Conservation (phyloP, 345 rosid genomes). For the Lumnitzera littorea region DNA sequence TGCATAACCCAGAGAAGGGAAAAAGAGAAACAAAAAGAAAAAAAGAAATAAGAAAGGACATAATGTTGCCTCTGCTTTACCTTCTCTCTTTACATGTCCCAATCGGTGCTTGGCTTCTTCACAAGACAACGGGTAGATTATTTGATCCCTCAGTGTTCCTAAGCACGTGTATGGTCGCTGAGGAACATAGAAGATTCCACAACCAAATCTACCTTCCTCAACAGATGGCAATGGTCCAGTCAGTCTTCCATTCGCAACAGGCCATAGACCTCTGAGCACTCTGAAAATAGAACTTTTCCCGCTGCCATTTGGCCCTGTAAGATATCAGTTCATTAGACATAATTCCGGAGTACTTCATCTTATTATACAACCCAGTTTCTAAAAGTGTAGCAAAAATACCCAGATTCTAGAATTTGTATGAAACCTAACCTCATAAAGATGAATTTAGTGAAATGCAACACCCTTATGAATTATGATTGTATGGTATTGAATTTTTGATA, state of each 20-base stretch:
- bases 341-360: neutral
- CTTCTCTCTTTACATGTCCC: constrained; percentile 38
- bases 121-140: constrained; percentile 86
- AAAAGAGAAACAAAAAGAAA: constrained; percentile 6
- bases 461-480: too few species aligned
- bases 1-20: too few species aligned
- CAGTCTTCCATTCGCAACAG: constrained; percentile 75
- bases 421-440: too few species aligned
- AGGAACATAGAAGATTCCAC: constrained; percentile 85
- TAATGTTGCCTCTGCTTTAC: constrained; percentile 29
- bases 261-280: constrained; percentile 94
- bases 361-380: constrained; percentile 1
- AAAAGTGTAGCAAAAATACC: too few species aligned
- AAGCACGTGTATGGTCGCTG: constrained; percentile 93
- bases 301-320: constrained; percentile 92
- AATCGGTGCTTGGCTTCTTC: constrained; percentile 68
- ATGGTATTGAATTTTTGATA: too few species aligned
- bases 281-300: constrained; percentile 97
- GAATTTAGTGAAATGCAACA: too few species aligned
- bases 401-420: too few species aligned
- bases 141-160: constrained; percentile 98
- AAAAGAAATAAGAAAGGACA: constrained; percentile 1
- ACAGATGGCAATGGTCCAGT: constrained; percentile 55
- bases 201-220: constrained; percentile 43
- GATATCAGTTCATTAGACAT: neutral